phyloP scores from a whole-genome alignment of 768 basidiomycete genomes.

The Tulasnella sp. region DNA sequence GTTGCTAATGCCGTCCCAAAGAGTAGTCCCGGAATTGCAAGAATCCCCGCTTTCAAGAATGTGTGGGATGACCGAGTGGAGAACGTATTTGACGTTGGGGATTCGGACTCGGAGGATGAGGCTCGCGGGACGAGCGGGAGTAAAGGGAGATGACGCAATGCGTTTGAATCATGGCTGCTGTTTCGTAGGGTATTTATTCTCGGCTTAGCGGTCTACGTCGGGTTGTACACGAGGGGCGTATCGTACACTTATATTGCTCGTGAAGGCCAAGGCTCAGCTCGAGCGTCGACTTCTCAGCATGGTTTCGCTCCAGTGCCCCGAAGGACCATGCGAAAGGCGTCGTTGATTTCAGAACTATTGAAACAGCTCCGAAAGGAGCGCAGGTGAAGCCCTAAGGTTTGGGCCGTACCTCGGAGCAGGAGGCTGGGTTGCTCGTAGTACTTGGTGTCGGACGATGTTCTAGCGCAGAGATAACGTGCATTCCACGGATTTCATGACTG shows the following conservation, averaged over 20 bases:
- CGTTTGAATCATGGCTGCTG: background rate
- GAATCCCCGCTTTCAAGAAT: conserved; percentile 42
- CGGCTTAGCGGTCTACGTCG: background rate
- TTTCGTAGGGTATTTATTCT: background rate
- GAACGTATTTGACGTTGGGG: conserved; percentile 66
- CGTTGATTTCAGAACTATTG: too few species aligned
- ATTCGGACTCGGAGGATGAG: conserved; percentile 49
- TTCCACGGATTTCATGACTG: background rate
- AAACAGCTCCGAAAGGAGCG: too few species aligned
- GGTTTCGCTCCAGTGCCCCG: too few species aligned
- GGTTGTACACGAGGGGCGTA: background rate
- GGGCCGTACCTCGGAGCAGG: too few species aligned
- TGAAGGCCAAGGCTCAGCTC: background rate
- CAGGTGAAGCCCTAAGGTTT: too few species aligned
- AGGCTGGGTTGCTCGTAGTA: too few species aligned
- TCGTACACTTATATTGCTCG: too few species aligned
- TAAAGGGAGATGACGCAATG: background rate
- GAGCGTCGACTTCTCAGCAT: background rate
- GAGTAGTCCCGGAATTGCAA: conserved; percentile 30
- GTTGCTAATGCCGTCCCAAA: conserved; percentile 5
- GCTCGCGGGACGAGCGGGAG: background rate
- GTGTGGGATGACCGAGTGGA: conserved; percentile 73
- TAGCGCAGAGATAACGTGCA: background rate
- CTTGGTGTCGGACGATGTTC: background rate
- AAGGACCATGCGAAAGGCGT: too few species aligned